Evolutionary conservation across 495 filamentous ascomycete genomes (phyloP), one percentile per base, ranked within the genome.

Genomic region (Filosporella fistucella): DNA sequence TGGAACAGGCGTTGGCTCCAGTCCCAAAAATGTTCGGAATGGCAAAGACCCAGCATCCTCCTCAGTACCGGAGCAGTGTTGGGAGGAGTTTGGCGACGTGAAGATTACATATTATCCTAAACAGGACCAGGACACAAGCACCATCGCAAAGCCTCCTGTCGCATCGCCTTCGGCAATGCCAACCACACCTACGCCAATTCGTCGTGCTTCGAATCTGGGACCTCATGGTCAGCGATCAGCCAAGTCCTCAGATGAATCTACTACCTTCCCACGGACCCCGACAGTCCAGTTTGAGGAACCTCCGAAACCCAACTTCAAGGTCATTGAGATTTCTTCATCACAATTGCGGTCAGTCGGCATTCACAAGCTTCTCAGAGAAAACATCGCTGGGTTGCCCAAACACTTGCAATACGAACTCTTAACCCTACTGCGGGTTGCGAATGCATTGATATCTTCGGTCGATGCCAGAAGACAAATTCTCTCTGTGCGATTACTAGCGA

Each of bases 351-450:
- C 77, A 8, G 68, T 72, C 0, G 74, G 79, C 5, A 63, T 82
- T 23, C 84, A 91, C 54, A 77, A 85, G 23, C 69, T 96, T 25
- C 62, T 96, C 28, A 72, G 74, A 3, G 69, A 70, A 3, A 75
- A 81, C 26, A 62, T 89, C 3, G 59, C 74, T 7, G 79, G 86
- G 26, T 60, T 96, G 39, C 88, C 91, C 3, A 69, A 79, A 28
- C 78, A 85, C 33, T 71, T 77, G 0, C 81, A 85, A 51, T 97
- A 94, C 62, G 91, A 96, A 47, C 74, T 94, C 18, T 77, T 97
- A n/a, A 81, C 88, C 51, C 84, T 85, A 17, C 63, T 95, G 18
- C 85, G 94, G 28, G 77, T 85, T 25, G 88, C 88, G n/a, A 79
- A 85, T 52, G 88, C 86, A 0, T 69, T 99, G 44, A 67, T 75